phyloP scores from a whole-genome alignment of 2,329 filamentous ascomycete genomes.

The Coniochaeta ligniaria region DNA sequence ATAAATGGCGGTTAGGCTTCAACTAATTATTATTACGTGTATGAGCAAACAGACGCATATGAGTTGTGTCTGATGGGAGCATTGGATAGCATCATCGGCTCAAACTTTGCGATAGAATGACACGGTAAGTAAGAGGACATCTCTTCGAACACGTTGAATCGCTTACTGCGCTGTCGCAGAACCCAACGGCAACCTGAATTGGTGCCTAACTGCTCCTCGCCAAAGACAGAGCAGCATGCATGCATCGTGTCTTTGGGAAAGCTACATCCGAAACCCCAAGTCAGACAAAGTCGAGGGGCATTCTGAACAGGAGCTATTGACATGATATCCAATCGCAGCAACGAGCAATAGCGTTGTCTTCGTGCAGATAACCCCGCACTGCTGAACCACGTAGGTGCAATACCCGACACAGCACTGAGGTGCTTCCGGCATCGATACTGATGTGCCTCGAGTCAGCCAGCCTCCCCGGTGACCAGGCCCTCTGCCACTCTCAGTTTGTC shows the following conservation, averaged over 20 bases:
- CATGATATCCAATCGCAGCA: background rate
- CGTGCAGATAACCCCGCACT: background rate
- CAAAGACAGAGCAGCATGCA: background rate
- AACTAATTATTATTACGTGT: too few relatives aligned
- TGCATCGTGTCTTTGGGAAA: background rate
- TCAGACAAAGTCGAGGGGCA: background rate
- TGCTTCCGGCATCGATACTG: slow-evolving; percentile 10
- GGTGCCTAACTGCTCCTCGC: background rate
- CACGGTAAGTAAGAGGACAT: background rate
- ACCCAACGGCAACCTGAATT: too few relatives aligned
- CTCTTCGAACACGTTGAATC: background rate
- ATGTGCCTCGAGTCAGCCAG: slow-evolving; percentile 2
- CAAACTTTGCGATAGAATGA: too few relatives aligned
- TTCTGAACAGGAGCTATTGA: background rate
- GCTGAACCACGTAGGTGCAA: background rate
- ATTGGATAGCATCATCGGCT: too few relatives aligned
- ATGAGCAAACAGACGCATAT: too few relatives aligned
- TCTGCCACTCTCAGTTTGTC: background rate
- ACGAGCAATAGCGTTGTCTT: background rate
- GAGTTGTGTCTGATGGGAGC: background rate
- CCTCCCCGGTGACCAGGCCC: background rate
- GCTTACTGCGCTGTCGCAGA: too few relatives aligned
- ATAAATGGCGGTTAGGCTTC: background rate
- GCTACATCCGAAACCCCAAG: background rate
- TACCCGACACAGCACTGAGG: background rate